These are phyloP conservation scores for Tetrapisispora phaffii DNA, from an alignment of 805 yeast species.

Conservation along the genomic window DNA sequence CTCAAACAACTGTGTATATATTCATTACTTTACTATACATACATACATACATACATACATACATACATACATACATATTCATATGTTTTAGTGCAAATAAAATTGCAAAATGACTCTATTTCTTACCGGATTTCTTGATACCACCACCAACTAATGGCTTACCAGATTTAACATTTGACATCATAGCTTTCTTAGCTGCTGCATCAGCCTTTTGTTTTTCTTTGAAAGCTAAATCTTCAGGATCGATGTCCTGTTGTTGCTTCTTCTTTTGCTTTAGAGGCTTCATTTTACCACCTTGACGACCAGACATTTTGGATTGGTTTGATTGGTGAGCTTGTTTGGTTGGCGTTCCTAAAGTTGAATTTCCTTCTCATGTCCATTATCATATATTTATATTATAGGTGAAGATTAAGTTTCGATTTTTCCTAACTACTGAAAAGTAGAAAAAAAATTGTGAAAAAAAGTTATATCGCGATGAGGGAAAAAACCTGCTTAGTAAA, in stretches of 20 bases:
- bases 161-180: slow-evolving; percentile 75
- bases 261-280: slow-evolving; percentile 71
- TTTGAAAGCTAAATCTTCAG: slow-evolving; percentile 83
- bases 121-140: slow-evolving; percentile 78
- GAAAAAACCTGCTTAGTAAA: too few relatives aligned
- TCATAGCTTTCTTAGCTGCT: slow-evolving; percentile 84
- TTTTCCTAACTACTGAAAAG: too few relatives aligned
- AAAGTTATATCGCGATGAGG: too few relatives aligned
- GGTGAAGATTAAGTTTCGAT: too few relatives aligned
- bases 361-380: too few relatives aligned
- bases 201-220: slow-evolving; percentile 93
- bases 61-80: neutral
- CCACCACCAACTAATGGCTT: slow-evolving; percentile 93
- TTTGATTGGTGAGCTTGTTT: neutral
- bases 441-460: too few relatives aligned
- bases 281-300: slow-evolving; percentile 96
- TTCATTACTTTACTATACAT: too few relatives aligned
- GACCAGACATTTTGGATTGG: slow-evolving; percentile 63
- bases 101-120: slow-evolving; percentile 27
- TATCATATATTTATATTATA: too few relatives aligned
- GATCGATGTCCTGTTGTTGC: slow-evolving; percentile 59
- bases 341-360: too few relatives aligned
- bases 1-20: too few relatives aligned
- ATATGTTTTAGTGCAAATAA: neutral
- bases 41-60: neutral